Evolutionary conservation across 106 monocot genomes (phyloP), one percentile per base, ranked within the genome.

Genomic region (Phalaenopsis aphrodite): DNA sequence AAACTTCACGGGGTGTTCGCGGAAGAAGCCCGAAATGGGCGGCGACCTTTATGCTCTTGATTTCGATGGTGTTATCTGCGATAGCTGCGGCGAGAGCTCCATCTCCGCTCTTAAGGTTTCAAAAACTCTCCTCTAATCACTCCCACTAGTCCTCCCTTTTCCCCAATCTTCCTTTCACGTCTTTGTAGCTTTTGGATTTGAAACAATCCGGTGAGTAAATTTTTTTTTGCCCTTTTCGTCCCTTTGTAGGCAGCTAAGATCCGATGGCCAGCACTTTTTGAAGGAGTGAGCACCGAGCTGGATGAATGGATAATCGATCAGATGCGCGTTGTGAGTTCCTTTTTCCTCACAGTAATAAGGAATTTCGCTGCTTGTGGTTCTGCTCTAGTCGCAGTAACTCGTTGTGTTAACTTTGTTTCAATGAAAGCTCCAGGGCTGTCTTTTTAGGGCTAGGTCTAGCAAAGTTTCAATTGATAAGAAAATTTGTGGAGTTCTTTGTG

Each of bases 61-160:
- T 81, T 99, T 99, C 82, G 99, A 99, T 57, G 99, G 99, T 73
- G 93, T 99, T 39, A 68, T 99, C 55, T 99, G 99, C 83, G 99
- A 99, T 79, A 99, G 95, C 86, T 95, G 99, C 85, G 99, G 99
- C 43, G 99, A 99, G 88, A 99, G 93, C 83, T 95, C 99, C 74
- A 75, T 84, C 82, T 99, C 99, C n/a, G 99, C 99, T 64, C 66
- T 99, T 67, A 99, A 95, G 89, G 98, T 90, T 19, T 42, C 11
- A 66, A 42, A 21, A 16, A 48, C 48, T 11, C 48, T 48, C 11
- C 48, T 8, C 11, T 48, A 9, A 47, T 10, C 7, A 52, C 52
- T 52, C 2, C 12, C 12, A 52, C 49, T 17, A 38, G 3, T 37
- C 30, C 14, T 38, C 69, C 14, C 6, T 38, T 69, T 39, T 17